Evolutionary conservation across 1,284 basidiomycete species (phyloP), one percentile per base, ranked within the genome.

Genomic region (Trichosporon coremiiforme): DNA sequence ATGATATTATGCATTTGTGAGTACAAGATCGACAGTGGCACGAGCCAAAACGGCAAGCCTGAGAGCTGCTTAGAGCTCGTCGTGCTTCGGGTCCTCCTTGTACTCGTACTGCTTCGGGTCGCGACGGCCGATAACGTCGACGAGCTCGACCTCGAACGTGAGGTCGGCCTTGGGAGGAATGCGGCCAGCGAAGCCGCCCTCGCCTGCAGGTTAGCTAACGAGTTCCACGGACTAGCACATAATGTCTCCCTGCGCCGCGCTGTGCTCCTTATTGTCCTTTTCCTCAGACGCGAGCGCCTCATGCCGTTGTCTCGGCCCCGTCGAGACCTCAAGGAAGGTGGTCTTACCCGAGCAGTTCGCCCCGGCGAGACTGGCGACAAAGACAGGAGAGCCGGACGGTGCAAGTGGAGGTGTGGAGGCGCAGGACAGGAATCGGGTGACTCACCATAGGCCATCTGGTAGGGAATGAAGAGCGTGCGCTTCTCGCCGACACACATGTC

Each of bases 401-500:
- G 36, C 8, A 10, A 38, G 36, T 38, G 36, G 36, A n/a, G 15
- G 45, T 25, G 22, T 12, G 2, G 15, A 22, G 55, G 4, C 13
- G 25, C 9, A 66, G 36, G 45, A 13, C 4, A 77, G 74, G 31
- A 25, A 25, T 25, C 25, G 25, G 50, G 75, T 64, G 20, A 86
- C 90, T 72, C 72, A 94, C 94, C 94, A 78, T 95, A 96, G 13
- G 89, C 94, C 84, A 90, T 85, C 65, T 85, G 73, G 13, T 91
- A 80, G 17, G 94, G 94, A 74, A 95, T 95, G 20, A 90, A 93
- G 73, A 98, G 87, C n/a, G 87, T 92, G 62, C 95, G 90, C 86
- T 94, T 95, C 86, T 98, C 95, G 70, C 89, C 87, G 41, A 92
- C 80, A 82, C 95, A 98, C 91, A 97, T 95, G 76, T 86, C 86